Conservation (phyloP, 306 rosid species). For the Rosa multiflora region DNA sequence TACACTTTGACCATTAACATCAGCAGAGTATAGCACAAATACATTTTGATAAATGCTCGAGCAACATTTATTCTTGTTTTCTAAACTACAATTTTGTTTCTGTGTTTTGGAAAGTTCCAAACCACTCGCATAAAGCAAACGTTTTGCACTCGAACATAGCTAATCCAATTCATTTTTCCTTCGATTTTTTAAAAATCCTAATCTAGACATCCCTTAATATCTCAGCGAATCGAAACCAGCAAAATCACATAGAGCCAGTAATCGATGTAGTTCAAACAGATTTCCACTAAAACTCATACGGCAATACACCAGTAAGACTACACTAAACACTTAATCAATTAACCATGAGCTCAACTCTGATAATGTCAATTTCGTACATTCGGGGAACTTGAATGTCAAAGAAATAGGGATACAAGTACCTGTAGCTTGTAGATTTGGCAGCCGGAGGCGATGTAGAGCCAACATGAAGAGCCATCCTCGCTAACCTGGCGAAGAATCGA, state of each 20-base stretch:
- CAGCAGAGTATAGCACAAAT: neutral
- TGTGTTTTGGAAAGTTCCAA: neutral
- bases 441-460: conserved; percentile 77
- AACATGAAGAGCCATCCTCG: conserved; percentile 43
- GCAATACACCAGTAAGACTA: neutral
- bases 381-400: neutral
- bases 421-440: conserved; percentile 61
- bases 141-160: neutral
- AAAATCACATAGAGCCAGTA: neutral
- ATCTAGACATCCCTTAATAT: no score
- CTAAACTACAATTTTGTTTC: neutral
- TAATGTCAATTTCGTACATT: no score
- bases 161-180: neutral
- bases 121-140: neutral
- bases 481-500: conserved; percentile 38
- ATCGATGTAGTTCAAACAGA: neutral
- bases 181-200: no score
- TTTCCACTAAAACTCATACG: no score
- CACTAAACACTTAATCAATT: neutral
- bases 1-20: neutral
- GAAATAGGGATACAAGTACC: conserved; percentile 31
- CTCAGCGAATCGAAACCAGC: neutral
- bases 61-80: neutral
- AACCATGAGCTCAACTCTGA: neutral
- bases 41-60: neutral